phyloP scores from a whole-genome alignment of 2,329 filamentous ascomycete species.

The Aspergillus sp. region DNA sequence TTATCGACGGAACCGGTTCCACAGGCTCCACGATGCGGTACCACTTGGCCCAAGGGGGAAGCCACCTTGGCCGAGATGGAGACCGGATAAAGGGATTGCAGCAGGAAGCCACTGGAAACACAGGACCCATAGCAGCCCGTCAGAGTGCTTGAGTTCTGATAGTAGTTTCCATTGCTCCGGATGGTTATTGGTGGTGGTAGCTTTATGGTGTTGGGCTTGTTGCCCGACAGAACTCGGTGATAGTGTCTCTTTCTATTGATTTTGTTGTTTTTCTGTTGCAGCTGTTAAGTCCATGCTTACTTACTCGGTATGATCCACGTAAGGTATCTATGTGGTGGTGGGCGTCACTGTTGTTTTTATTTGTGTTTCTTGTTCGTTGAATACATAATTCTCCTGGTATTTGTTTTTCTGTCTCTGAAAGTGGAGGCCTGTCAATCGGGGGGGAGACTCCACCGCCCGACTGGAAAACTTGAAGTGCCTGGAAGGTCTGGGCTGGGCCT shows the following conservation, averaged over 20 bases:
- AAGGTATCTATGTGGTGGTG: no score
- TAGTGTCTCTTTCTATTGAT: not conserved
- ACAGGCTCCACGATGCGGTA: constrained; percentile 26
- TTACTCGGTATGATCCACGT: no score
- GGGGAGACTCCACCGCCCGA: not conserved
- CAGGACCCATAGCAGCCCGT: constrained; percentile 1
- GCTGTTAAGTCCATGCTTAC: no score
- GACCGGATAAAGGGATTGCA: not conserved
- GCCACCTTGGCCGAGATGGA: constrained; percentile 7
- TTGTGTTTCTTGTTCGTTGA: no score
- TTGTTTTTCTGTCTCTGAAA: no score
- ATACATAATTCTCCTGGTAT: no score
- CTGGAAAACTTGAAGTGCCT: not conserved
- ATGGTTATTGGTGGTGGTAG: not conserved
- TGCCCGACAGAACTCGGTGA: not conserved
- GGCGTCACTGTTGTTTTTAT: no score
- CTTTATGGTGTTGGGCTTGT: not conserved
- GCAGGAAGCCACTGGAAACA: not conserved
- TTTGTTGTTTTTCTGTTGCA: not conserved
- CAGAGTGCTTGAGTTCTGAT: not conserved
- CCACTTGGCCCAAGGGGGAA: constrained; percentile 22
- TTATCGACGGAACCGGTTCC: constrained; percentile 23
- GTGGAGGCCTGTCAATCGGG: not conserved
- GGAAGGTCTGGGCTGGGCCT: not conserved
- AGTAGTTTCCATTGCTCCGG: not conserved